A percentile compares a stretch with the other conserved stretches of the same genome.
phyloP scores from a whole-genome alignment of 2,329 filamentous ascomycete species.

The Hymenoscyphus linearis region DNA sequence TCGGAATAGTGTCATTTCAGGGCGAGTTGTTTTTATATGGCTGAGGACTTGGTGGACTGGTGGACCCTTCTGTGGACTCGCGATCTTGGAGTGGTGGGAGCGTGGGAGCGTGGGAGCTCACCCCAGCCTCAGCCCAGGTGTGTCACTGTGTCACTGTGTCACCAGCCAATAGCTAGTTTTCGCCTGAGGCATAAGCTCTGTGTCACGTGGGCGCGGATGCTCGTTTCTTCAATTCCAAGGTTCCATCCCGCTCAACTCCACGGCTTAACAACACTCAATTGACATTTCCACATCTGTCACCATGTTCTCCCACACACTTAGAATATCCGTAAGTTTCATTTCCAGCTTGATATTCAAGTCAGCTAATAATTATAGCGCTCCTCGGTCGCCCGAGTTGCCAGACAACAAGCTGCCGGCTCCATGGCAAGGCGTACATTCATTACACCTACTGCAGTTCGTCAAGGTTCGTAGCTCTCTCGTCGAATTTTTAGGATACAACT shows the following conservation, averaged over 20 bases:
- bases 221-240: slow-evolving; percentile 12
- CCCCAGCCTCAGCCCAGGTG: too few species aligned
- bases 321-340: slow-evolving; percentile 32
- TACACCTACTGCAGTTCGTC: slow-evolving; percentile 32
- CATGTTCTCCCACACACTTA: slow-evolving; percentile 33
- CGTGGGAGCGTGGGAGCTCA: too few species aligned
- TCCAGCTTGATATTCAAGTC: slow-evolving; percentile 14
- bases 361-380: slow-evolving; percentile 31
- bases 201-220: slow-evolving; percentile 3
- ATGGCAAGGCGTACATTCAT: slow-evolving; percentile 32
- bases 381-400: slow-evolving; percentile 32
- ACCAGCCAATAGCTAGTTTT: neutral
- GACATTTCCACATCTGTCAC: slow-evolving; percentile 27
- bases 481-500: neutral
- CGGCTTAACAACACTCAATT: slow-evolving; percentile 25
- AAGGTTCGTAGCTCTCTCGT: slow-evolving; percentile 26
- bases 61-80: too few species aligned
- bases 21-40: neutral
- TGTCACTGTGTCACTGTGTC: too few species aligned
- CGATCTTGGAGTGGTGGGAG: too few species aligned
- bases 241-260: slow-evolving; percentile 16
- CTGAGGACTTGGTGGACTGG: too few species aligned
- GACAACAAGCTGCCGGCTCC: slow-evolving; percentile 28
- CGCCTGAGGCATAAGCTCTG: neutral
- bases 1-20: neutral